phyloP scores from a whole-genome alignment of 164 flowering plant species.

The Protea cynaroides region DNA sequence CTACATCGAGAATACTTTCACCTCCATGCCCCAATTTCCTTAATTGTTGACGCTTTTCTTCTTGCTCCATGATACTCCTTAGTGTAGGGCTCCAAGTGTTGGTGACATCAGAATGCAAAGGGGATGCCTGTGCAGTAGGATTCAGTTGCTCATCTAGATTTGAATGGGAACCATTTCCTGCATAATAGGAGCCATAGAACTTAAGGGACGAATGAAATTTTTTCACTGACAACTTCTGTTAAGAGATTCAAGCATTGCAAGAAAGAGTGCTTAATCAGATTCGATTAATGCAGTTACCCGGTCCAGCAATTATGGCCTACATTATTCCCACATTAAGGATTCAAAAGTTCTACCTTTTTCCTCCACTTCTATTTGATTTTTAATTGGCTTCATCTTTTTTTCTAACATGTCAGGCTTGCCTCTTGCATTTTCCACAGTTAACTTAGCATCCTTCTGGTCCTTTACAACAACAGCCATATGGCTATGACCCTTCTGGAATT shows the following conservation, averaged over 20 bases:
- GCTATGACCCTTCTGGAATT: slow-evolving; percentile 64
- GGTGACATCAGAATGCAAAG: slow-evolving; percentile 5
- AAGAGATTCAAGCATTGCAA: no score
- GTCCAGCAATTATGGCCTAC: background rate
- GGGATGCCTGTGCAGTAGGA: slow-evolving; percentile 7
- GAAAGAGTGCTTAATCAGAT: no score
- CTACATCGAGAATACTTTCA: slow-evolving; percentile 13
- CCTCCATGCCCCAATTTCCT: slow-evolving; percentile 16
- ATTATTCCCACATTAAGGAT: slow-evolving; percentile 1
- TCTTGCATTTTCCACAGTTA: slow-evolving; percentile 8
- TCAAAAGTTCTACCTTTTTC: slow-evolving; percentile 8
- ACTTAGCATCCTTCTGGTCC: slow-evolving; percentile 16
- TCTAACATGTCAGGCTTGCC: slow-evolving; percentile 1
- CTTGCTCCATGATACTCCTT: slow-evolving; percentile 2
- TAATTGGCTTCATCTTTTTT: background rate
- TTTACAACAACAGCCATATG: slow-evolving; percentile 69
- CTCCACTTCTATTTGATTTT: slow-evolving; percentile 1
- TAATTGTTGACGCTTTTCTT: slow-evolving; percentile 6
- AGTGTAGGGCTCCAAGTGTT: slow-evolving; percentile 8
- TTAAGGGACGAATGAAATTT: background rate
- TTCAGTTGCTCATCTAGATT: slow-evolving; percentile 6
- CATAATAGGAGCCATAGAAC: no score
- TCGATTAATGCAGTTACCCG: background rate
- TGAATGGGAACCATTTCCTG: background rate
- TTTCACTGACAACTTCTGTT: no score